Evolutionary conservation across 208 protist species (phyloP), one percentile per base, ranked within the genome.

Genomic region (Trypanosomatidae sp.): DNA sequence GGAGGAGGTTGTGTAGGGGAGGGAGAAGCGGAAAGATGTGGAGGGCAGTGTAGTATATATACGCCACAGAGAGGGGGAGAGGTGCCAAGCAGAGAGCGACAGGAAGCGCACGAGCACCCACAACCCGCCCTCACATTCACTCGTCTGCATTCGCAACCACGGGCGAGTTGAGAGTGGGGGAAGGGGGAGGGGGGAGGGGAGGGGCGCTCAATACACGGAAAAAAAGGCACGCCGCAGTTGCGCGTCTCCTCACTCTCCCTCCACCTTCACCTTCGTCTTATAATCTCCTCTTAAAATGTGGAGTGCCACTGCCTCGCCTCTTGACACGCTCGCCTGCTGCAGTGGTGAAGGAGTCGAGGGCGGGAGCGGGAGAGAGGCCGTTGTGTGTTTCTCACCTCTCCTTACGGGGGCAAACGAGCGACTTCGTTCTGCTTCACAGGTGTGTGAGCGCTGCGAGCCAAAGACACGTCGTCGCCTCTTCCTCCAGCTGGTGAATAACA

Each of bases 21-120:
- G 19, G 19, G n/a, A 58, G n/a, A 58, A 58, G 19, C 19, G n/a
- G n/a, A 58, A 58, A 58, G 1, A 28, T 58, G 52, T 58, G n/a
- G 52, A 58, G 19, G 52, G 52, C 19, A 8, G n/a, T 19, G 52
- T 58, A 19, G 52, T 28, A 12, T 5, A 58, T 28, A 58, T 58
- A 25, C 19, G 19, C n/a, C 59, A 25, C 33, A 39, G 58, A 33
- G 66, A 71, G 30, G 47, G 50, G 50, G 28, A 81, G 49, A 62
- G 73, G 53, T 49, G 28, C 43, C 73, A 25, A 66, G 25, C 8
- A 39, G 53, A 75, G 60, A 41, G 60, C 60, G 68, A 77, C n/a
- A 43, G 30, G 36, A 59, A 62, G 33, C 17, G 22, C 41, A 25
- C 13, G n/a, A 15, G 49, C 50, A 25, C 50, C 7, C 4, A 17